These are phyloP conservation scores for Brassica carinata DNA, from an alignment of 345 rosid genomes.

Conservation along the genomic window DNA sequence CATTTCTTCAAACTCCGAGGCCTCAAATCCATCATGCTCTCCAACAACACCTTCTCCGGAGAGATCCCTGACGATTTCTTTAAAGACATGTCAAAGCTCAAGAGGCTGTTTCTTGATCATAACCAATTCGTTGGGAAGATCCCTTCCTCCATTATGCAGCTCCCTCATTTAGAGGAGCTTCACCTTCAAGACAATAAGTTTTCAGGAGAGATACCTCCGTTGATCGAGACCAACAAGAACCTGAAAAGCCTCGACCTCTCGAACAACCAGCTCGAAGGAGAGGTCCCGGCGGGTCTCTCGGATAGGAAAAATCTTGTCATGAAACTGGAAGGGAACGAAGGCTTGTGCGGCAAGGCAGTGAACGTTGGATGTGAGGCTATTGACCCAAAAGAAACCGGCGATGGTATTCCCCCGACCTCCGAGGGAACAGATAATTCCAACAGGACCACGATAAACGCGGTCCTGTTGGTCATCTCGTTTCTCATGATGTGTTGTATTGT, in stretches of 20 bases:
- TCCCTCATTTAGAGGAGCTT: slow-evolving; percentile 57
- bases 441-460: not conserved
- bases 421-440: not conserved
- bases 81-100: slow-evolving; percentile 50
- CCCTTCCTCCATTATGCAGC: slow-evolving; percentile 50
- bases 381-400: not conserved
- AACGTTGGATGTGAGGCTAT: slow-evolving; percentile 33
- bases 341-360: slow-evolving; percentile 61
- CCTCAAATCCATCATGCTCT: slow-evolving; percentile 53
- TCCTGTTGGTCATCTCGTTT: slow-evolving; percentile 7
- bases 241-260: slow-evolving; percentile 53
- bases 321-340: slow-evolving; percentile 44
- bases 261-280: slow-evolving; percentile 62
- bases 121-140: slow-evolving; percentile 61
- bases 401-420: not conserved
- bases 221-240: slow-evolving; percentile 26
- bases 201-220: slow-evolving; percentile 61
- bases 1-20: slow-evolving; percentile 53
- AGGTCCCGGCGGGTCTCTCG: slow-evolving; percentile 48
- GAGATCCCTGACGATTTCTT: slow-evolving; percentile 59
- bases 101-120: slow-evolving; percentile 58
- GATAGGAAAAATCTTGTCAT: slow-evolving; percentile 34
- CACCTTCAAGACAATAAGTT: slow-evolving; percentile 68
- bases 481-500: slow-evolving; percentile 39
- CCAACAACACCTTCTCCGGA: slow-evolving; percentile 61